Evolutionary conservation across 2,329 filamentous ascomycete species (phyloP).

Genomic region (Paradendryphiella salina): DNA sequence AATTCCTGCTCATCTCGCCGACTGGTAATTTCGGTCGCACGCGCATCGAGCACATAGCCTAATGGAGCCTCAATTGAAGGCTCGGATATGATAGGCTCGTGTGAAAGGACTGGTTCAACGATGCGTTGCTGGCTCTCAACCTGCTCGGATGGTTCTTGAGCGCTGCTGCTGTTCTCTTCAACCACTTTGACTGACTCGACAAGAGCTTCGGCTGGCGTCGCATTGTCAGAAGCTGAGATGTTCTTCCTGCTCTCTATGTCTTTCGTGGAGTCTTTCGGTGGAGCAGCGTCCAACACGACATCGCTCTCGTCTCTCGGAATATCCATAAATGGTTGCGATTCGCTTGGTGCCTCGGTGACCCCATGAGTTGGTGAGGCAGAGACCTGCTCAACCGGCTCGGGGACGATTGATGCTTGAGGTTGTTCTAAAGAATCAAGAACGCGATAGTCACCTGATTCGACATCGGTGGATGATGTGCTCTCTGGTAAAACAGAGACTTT

Average conservation of each 20-base stretch:
- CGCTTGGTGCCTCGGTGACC: conserved; percentile 8
- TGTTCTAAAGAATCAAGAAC: not conserved
- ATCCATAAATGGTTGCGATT: conserved; percentile 7
- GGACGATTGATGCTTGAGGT: not conserved
- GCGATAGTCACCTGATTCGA: not conserved
- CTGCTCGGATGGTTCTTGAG: not conserved
- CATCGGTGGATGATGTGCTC: not conserved
- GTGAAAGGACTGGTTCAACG: not conserved
- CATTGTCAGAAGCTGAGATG: conserved; percentile 16
- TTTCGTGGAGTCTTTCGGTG: conserved; percentile 33
- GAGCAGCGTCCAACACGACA: conserved; percentile 17
- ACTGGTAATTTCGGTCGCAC: not conserved
- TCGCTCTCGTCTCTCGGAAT: conserved; percentile 15
- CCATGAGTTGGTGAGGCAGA: not conserved
- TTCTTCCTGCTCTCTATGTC: conserved; percentile 36
- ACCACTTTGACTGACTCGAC: not conserved
- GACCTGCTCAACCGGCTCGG: not conserved
- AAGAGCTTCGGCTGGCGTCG: conserved; percentile 14
- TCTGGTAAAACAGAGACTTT: conserved; percentile 1
- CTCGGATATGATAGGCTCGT: not conserved
- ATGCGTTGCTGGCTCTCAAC: conserved; percentile 3
- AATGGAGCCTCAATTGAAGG: not conserved
- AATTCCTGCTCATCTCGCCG: not conserved
- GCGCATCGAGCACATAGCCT: not conserved
- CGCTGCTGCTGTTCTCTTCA: conserved; percentile 3